These are phyloP conservation scores for Epichloe uncinata DNA, from an alignment of 2,329 filamentous ascomycete genomes.

Conservation along the genomic window DNA sequence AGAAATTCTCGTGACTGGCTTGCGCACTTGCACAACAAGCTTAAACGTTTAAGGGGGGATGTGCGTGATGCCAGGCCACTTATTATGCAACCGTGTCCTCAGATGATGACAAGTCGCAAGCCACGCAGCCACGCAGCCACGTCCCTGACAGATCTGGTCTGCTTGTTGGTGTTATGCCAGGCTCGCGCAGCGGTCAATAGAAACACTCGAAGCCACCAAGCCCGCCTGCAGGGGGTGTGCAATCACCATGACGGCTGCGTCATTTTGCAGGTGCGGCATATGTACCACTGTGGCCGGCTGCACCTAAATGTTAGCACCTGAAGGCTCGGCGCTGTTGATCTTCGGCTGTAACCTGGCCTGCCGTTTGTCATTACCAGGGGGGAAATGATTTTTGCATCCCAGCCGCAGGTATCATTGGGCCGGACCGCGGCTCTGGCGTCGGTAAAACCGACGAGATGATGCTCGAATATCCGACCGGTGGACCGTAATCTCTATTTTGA, in stretches of 20 bases:
- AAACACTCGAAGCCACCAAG: too few relatives aligned
- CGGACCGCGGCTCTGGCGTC: not conserved
- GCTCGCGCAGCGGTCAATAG: too few relatives aligned
- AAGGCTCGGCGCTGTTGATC: not conserved
- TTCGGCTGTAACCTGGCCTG: not conserved
- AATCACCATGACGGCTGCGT: not conserved
- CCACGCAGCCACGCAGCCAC: too few relatives aligned
- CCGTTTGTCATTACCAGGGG: not conserved
- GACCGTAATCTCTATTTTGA: not conserved
- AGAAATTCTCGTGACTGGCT: slow-evolving; percentile 4
- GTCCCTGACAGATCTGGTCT: too few relatives aligned
- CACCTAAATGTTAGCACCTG: not conserved
- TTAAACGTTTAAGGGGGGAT: too few relatives aligned
- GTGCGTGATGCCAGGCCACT: too few relatives aligned
- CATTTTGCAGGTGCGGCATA: slow-evolving; percentile 1
- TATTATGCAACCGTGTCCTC: too few relatives aligned
- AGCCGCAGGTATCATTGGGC: not conserved
- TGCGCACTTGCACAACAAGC: not conserved
- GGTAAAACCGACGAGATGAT: not conserved
- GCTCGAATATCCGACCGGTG: not conserved
- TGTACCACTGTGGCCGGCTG: too few relatives aligned
- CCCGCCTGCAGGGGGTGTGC: too few relatives aligned
- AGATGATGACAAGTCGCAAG: too few relatives aligned
- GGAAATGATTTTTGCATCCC: too few relatives aligned
- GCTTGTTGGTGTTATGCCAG: too few relatives aligned